phyloP scores from a whole-genome alignment of 176 grass and related monocot species.

The Rhynchospora pubera region DNA sequence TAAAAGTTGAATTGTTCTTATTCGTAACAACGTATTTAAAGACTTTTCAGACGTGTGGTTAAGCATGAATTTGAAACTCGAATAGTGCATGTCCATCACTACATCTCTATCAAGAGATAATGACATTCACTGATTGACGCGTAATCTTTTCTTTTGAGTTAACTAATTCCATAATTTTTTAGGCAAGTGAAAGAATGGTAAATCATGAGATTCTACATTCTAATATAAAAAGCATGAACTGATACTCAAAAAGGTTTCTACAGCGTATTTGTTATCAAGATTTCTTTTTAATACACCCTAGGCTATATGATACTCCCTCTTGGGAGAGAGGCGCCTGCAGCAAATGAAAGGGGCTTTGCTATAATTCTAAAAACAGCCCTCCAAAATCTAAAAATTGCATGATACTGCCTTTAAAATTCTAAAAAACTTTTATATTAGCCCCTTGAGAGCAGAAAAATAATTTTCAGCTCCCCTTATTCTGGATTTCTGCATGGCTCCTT shows the following conservation, averaged over 20 bases:
- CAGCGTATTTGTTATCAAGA: background rate
- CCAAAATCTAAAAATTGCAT: no score
- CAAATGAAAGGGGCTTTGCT: no score
- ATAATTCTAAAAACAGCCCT: no score
- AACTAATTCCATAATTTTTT: background rate
- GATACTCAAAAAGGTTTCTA: background rate
- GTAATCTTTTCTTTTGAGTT: slow-evolving; percentile 2
- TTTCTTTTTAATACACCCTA: background rate
- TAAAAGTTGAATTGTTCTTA: background rate
- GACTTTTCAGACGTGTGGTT: background rate
- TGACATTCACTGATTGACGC: background rate
- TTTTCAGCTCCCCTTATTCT: no score
- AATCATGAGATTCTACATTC: background rate
- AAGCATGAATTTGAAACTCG: background rate
- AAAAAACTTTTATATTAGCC: no score
- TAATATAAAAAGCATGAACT: background rate
- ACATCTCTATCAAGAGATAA: background rate
- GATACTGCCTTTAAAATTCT: no score
- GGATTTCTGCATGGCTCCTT: no score
- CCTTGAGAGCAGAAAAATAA: no score
- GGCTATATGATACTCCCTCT: no score
- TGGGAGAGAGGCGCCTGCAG: no score
- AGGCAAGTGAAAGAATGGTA: background rate
- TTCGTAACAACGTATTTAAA: background rate
- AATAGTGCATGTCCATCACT: background rate